phyloP scores from a whole-genome alignment of 257 asterid species.

The Dorcoceras hygrometricum region DNA sequence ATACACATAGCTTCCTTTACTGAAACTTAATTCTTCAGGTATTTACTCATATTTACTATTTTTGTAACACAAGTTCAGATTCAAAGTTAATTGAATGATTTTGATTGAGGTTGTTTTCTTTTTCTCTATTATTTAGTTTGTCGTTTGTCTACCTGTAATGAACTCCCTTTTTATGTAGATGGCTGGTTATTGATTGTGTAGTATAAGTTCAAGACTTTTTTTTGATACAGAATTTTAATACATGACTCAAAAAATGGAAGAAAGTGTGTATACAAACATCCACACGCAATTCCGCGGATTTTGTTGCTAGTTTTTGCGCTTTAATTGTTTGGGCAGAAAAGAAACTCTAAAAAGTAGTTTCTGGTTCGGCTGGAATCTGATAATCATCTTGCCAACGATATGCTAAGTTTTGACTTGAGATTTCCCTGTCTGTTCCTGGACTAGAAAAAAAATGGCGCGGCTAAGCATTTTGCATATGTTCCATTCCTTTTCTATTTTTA shows the following conservation, averaged over 20 bases:
- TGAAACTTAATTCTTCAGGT: slow-evolving; percentile 23
- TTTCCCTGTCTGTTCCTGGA: too few relatives aligned
- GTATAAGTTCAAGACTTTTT: too few relatives aligned
- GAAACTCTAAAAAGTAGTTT: not conserved
- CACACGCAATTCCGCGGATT: not conserved
- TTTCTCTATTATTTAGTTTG: too few relatives aligned
- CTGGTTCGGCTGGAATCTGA: not conserved
- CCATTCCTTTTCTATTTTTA: not conserved
- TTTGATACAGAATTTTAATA: too few relatives aligned
- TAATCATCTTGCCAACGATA: not conserved
- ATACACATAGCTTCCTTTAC: not conserved
- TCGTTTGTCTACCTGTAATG: too few relatives aligned
- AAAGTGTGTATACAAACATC: too few relatives aligned
- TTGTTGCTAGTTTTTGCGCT: not conserved
- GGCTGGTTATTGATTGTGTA: not conserved
- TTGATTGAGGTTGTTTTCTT: not conserved
- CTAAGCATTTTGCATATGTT: too few relatives aligned
- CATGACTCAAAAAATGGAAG: not conserved
- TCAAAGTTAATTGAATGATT: not conserved
- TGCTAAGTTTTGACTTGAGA: not conserved
- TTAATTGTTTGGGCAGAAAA: not conserved
- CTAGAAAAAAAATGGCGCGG: too few relatives aligned
- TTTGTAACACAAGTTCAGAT: not conserved
- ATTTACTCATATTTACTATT: not conserved
- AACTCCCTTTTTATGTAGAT: too few relatives aligned